These are phyloP conservation scores for Glycyrrhiza uralensis DNA, from an alignment of 306 rosid species.

Conservation along the genomic window DNA sequence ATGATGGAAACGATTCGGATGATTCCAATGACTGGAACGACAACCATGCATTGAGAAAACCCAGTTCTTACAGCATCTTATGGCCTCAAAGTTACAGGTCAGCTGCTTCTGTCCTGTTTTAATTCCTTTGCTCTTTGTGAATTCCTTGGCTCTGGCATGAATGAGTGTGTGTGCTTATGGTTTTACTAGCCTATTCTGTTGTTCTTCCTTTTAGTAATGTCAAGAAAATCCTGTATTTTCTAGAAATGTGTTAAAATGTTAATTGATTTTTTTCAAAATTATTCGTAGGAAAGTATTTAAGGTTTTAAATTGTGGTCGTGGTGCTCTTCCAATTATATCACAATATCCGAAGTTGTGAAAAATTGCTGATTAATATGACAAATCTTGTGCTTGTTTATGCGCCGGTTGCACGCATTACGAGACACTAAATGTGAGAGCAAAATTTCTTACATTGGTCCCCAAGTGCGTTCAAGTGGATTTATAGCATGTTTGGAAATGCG, in stretches of 20 bases:
- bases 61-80: slow-evolving; percentile 53
- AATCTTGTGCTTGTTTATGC: too few relatives aligned
- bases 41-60: slow-evolving; percentile 37
- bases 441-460: too few relatives aligned
- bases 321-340: too few relatives aligned
- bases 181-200: background rate
- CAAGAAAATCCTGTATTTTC: background rate
- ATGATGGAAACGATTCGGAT: slow-evolving; percentile 60
- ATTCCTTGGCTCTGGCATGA: background rate
- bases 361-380: background rate
- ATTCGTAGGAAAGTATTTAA: background rate
- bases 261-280: background rate
- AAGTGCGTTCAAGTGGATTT: too few relatives aligned
- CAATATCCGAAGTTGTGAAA: too few relatives aligned
- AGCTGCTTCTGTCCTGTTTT: background rate
- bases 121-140: background rate
- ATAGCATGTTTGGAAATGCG: too few relatives aligned
- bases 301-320: too few relatives aligned
- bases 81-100: slow-evolving; percentile 98
- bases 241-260: background rate
- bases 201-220: background rate
- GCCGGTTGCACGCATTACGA: too few relatives aligned
- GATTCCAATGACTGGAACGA: slow-evolving; percentile 47
- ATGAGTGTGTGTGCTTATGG: background rate
- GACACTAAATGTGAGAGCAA: too few relatives aligned